phyloP scores from a whole-genome alignment of 352 stramenopile genomes.

The Discostella stelligera region DNA sequence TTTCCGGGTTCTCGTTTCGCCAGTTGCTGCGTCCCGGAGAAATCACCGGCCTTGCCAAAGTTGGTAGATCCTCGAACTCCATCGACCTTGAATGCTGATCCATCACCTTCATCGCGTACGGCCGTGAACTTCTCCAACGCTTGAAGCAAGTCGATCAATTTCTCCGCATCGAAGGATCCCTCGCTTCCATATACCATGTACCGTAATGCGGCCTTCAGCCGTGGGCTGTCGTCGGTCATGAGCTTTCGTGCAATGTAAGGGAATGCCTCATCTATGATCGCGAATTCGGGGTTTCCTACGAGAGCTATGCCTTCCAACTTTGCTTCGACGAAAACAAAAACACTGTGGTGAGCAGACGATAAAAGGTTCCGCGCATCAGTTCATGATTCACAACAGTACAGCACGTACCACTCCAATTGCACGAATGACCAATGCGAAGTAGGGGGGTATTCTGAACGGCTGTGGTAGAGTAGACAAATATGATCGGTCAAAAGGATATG shows the following conservation, averaged over 20 bases:
- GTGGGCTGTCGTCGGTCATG: constrained; percentile 82
- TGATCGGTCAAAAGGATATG: background rate
- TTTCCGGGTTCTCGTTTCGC: background rate
- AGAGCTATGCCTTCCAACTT: constrained; percentile 86
- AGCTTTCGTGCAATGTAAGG: constrained; percentile 85
- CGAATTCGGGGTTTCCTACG: constrained; percentile 87
- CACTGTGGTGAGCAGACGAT: background rate
- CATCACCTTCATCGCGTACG: constrained; percentile 74
- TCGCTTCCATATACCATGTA: constrained; percentile 88
- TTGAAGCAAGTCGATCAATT: constrained; percentile 86
- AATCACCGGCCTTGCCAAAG: constrained; percentile 72
- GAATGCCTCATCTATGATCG: constrained; percentile 87
- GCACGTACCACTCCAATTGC: constrained; percentile 80
- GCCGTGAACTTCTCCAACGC: constrained; percentile 84
- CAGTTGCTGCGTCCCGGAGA: constrained; percentile 64
- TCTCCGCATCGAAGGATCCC: constrained; percentile 85
- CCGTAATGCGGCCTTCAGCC: constrained; percentile 76
- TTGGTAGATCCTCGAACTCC: constrained; percentile 69
- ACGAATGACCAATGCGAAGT: constrained; percentile 86
- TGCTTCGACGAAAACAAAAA: background rate
- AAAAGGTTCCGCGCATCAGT: background rate
- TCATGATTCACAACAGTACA: background rate
- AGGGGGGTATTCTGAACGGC: constrained; percentile 71
- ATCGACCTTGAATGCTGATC: constrained; percentile 80
- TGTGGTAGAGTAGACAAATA: background rate